Conservation (phyloP, 345 rosid genomes). For the Corymbia maculata region DNA sequence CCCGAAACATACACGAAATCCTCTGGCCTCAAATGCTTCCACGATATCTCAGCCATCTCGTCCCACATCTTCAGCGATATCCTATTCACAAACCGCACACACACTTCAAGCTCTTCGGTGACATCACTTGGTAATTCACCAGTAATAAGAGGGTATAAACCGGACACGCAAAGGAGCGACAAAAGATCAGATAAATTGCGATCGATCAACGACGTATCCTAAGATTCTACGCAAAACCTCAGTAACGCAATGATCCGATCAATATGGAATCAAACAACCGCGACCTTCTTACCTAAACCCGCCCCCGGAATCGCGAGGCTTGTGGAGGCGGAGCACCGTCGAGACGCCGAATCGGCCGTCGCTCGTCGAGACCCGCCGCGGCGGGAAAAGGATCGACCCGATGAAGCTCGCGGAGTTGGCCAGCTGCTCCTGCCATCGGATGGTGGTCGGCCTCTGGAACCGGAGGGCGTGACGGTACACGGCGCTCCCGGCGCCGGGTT, state of each 20-base stretch:
- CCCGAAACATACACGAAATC: constrained; percentile 64
- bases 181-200: background rate
- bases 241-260: background rate
- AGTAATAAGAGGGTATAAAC: background rate
- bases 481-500: constrained; percentile 21
- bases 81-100: constrained; percentile 18
- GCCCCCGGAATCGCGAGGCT: constrained; percentile 11
- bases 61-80: constrained; percentile 35
- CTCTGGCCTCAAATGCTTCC: constrained; percentile 39
- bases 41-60: constrained; percentile 32
- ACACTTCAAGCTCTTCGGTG: background rate
- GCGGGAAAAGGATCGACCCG: constrained; percentile 38
- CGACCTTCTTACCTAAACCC: constrained; percentile 35
- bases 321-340: constrained; percentile 27
- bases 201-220: background rate
- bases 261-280: background rate
- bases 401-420: constrained; percentile 44
- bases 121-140: background rate
- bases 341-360: constrained; percentile 21
- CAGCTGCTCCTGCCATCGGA: constrained; percentile 9
- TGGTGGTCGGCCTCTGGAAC: constrained; percentile 46
- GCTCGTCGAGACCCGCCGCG: background rate
- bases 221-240: background rate
- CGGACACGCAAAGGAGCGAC: background rate
- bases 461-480: constrained; percentile 37